These are phyloP conservation scores for Cetraspora pellucida DNA, from an alignment of 192 early-diverging fungal genomes.

Conservation along the genomic window DNA sequence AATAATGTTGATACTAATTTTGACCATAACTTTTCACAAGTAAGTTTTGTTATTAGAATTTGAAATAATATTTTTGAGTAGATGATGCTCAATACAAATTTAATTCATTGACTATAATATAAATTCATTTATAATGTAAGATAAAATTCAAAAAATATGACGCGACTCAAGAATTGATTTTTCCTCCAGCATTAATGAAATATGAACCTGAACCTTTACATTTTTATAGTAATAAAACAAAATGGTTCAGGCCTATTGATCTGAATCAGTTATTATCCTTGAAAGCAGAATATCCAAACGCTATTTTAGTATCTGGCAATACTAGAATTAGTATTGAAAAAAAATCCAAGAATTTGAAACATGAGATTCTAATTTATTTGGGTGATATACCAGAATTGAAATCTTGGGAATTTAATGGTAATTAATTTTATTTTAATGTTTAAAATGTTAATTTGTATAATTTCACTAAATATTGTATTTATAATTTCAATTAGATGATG, in stretches of 20 bases:
- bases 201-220: conserved; percentile 50
- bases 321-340: conserved; percentile 81
- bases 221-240: conserved; percentile 53
- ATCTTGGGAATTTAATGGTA: conserved; percentile 41
- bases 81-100: too few species aligned
- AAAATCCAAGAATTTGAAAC: conserved; percentile 72
- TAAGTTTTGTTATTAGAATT: too few species aligned
- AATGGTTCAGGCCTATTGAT: conserved; percentile 65
- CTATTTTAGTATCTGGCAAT: conserved; percentile 81
- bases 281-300: conserved; percentile 58
- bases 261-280: conserved; percentile 54
- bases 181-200: conserved; percentile 66
- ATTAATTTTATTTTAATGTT: too few species aligned
- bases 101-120: too few species aligned
- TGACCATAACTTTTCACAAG: too few species aligned
- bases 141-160: conserved; percentile 62
- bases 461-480: too few species aligned
- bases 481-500: conserved; percentile 31
- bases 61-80: too few species aligned
- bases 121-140: not conserved
- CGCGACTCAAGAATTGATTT: conserved; percentile 65
- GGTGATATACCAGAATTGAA: conserved; percentile 73
- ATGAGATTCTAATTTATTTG: conserved; percentile 65
- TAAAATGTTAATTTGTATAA: too few species aligned
- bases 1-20: not conserved